Base-by-base conservation (phyloP, 306 rosid species). In the Bauhinia variegata region DNA sequence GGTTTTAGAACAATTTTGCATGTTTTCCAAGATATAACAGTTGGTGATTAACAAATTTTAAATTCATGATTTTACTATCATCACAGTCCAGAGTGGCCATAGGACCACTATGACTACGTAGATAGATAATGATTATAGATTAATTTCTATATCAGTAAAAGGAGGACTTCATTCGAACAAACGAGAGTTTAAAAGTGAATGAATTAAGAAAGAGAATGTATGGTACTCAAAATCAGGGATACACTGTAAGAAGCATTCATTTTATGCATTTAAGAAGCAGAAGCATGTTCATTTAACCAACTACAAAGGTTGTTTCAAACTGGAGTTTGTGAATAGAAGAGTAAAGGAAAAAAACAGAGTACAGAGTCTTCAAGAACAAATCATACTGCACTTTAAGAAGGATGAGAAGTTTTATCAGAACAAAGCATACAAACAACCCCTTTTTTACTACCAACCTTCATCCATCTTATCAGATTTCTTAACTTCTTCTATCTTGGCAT, bases 371-470 rank as follows among this genome's bases (percentile, higher is more conserved):
- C n/a, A 57, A 51, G 63, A 11, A 37, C 7, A 63, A 19, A 49
- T 57, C 14, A 42, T 18, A n/a, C 7, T 12, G 14, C n/a, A 38
- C 41, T 48, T 33, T 6, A 42, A 30, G 15, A 47, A 9, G 11
- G 15, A 67, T 52, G 52, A 55, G 13, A 57, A 46, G 8, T 63
- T 17, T 42, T 30, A 72, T 46, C 50, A 5, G 44, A 62, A 8
- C 28, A 58, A 60, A 62, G 50, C 36, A 15, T 18, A 48, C 8
- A 68, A 82, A 9, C 57, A 76, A 67, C 66, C 60, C 65, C 59
- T 67, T 74, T 44, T 32, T 8, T 60, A 71, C 62, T 7, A 82
- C 93, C 74, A 71, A 88, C 97, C 97, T 91, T 88, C 96, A 56
- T 88, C 96, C 87, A 83, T 82, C 68, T 80, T 44, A 63, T 73